These are phyloP conservation scores for Pogostemon cablin DNA, from an alignment of 257 asterid genomes.

Conservation along the genomic window DNA sequence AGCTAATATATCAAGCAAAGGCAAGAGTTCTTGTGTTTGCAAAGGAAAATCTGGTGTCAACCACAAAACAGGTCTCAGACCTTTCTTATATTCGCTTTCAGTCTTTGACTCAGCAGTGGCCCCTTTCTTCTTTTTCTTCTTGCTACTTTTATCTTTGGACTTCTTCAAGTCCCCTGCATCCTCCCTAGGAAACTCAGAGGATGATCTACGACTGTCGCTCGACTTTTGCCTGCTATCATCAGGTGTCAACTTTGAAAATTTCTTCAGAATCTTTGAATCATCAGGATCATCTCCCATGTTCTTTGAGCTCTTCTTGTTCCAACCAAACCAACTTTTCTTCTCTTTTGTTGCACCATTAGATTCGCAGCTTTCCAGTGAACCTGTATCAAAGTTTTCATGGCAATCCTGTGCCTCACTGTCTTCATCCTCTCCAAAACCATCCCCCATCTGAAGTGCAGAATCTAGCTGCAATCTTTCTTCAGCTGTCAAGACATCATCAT, in stretches of 20 bases:
- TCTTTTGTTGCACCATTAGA: constrained; percentile 76
- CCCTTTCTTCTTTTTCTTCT: constrained; percentile 94
- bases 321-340: constrained; percentile 91
- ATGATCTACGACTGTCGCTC: constrained; percentile 63
- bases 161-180: constrained; percentile 69
- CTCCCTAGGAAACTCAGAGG: constrained; percentile 69
- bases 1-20: constrained; percentile 95
- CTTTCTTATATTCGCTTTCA: constrained; percentile 87
- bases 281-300: constrained; percentile 73
- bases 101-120: constrained; percentile 45
- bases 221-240: constrained; percentile 70
- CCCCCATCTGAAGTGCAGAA: constrained; percentile 88
- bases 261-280: constrained; percentile 75
- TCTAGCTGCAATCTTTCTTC: constrained; percentile 92
- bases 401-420: constrained; percentile 72
- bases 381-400: constrained; percentile 60
- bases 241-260: constrained; percentile 75
- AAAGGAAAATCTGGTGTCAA: constrained; percentile 96
- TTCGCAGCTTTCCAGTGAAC: constrained; percentile 75
- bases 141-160: constrained; percentile 76
- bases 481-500: constrained; percentile 88
- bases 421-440: constrained; percentile 76
- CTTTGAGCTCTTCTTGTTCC: constrained; percentile 86
- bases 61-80: constrained; percentile 96
- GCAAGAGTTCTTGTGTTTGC: constrained; percentile 91